These are phyloP conservation scores for Colletotrichum sp. DNA, from an alignment of 2,329 filamentous ascomycete genomes.

Conservation along the genomic window DNA sequence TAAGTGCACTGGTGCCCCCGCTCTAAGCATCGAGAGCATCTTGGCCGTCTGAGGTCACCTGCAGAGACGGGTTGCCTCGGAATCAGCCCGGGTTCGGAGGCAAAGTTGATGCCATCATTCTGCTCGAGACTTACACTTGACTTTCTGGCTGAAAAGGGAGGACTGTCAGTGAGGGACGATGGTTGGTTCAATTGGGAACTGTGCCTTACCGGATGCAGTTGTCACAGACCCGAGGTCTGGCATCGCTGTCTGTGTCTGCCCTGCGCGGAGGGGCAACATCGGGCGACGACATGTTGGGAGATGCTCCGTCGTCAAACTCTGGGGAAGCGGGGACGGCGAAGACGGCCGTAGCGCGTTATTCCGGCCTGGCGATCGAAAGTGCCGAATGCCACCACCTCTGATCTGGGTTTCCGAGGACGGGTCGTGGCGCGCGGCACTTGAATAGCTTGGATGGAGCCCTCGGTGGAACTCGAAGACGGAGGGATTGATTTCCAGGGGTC, in stretches of 20 bases:
- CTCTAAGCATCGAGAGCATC: not conserved
- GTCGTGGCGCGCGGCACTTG: not conserved
- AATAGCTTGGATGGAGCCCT: not conserved
- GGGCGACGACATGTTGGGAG: not conserved
- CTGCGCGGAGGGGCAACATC: not conserved
- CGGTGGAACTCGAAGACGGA: not conserved
- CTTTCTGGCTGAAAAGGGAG: not conserved
- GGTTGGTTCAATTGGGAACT: not conserved
- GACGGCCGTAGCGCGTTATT: not conserved
- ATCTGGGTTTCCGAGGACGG: not conserved
- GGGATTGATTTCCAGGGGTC: not conserved
- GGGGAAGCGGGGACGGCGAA: not conserved
- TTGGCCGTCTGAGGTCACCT: not conserved
- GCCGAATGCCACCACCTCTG: not conserved
- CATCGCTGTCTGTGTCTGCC: not conserved
- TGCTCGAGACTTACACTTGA: not conserved
- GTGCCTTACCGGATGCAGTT: not conserved
- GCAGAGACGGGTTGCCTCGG: not conserved
- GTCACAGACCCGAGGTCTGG: not conserved
- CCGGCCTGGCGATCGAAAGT: not conserved
- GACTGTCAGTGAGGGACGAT: not conserved
- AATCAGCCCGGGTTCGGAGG: not conserved
- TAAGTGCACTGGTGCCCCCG: slow-evolving; percentile 2
- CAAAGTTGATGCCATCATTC: not conserved
- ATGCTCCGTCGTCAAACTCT: not conserved